Base-by-base conservation (phyloP, 306 rosid genomes). In the Erythrophleum fordii region DNA sequence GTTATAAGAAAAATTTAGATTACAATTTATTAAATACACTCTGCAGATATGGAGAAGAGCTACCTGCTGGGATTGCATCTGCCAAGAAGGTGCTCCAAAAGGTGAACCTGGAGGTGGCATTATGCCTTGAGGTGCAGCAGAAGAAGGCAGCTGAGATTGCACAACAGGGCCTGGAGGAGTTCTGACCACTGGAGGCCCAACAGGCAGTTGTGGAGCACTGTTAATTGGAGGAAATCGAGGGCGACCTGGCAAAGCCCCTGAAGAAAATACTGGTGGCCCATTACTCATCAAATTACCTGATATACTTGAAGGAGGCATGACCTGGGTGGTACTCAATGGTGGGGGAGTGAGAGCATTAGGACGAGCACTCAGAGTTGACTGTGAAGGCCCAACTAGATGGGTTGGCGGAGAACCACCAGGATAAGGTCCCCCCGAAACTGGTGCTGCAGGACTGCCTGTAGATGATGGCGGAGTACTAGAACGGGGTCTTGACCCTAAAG, bases 11-110 rank as follows among this genome's bases (percentile, higher is more conserved):
- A 81, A 46, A 26, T 31, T 58, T 44, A 48, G 51, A 18, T 22
- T 22, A 26, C 17, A 67, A 39, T 67, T 67, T 39, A 22, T 69
- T 34, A 56, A 80, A 82, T n/a, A 73, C 45, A 42, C 35, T 5
- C 62, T 44, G 56, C 31, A 72, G 46, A 53, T 31, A 66, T 2
- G 26, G 44, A 67, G 16, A 39, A 73, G 17, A 68, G 79, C 70
- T 77, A 93, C 99, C 95, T 91, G 99, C 68, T 94, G 97, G 9
- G 82, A 80, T 76, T 87, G 98, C 91, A 86, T 79, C 52, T 86
- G 83, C 99, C 99, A 95, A 49, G 94, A 53, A 25, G 93, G 94
- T 72, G 90, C 80, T 56, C 84, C 91, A 75, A 90, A 93, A 55
- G 89, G 87, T 22, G 98, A 83, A 83, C 84, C 83, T 42, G 89